Base-by-base conservation (phyloP, 805 yeast genomes). In the Saccharomycopsis schoenii region DNA sequence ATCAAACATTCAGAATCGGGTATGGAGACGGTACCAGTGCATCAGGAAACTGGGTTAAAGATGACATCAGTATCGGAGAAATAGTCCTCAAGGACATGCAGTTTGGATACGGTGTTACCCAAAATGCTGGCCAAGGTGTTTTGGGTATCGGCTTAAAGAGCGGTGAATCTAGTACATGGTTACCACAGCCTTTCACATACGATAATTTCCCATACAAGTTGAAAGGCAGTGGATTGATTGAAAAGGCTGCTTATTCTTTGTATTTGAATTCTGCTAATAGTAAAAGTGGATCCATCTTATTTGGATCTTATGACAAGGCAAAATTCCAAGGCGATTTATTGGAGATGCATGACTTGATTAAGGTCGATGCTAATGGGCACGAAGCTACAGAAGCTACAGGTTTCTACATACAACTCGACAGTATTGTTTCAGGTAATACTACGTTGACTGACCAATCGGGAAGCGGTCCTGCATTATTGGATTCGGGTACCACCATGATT, bases 81-180 rank as follows among this genome's bases (percentile, higher is more conserved):
- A n/a, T 42, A 17, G 19, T 37, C 1, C 40, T 62, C 24, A 37
- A 58, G 11, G 58, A 55, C 37, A 41, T 60, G 52, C 25, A 29
- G 12, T 62, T 62, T 41, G 65, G 63, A 39, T 58, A 58, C 34
- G 63, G 60, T 21, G 58, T 52, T n/a, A 29, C 55, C 41, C 57
- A 57, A 19, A 61, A 54, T 50, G 58, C 63, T 12, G 63, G 63
- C 10, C 60, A 61, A 17, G 93, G 96, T 60, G 92, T 89, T 21
- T 71, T 88, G 47, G 91, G 92, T 29, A 83, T 88, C 64, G 93
- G 94, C 10, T 75, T 86, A 58, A 73, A 81, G 10, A 86, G 83
- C 12, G 76, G 86, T 61, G 96, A 91, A 71, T 76, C 81, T 2
- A 68, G 78, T 14, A 69, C 73, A 3, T 21, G 61, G 40, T 40